Conservation (phyloP, 176 grass and related monocot species). For the Chloris gayana region DNA sequence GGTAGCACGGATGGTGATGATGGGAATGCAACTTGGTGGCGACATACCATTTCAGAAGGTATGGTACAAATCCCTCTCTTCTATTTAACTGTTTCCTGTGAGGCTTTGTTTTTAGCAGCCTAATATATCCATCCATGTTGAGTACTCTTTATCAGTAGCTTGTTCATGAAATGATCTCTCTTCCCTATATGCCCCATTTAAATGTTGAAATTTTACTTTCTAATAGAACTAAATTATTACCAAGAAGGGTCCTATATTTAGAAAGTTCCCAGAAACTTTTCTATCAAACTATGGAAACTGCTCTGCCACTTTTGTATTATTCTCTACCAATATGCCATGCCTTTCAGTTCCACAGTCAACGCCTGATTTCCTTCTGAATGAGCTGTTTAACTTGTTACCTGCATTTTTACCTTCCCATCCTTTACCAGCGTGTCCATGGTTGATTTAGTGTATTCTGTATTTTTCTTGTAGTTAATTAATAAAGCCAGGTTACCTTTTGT, state of each 20-base stretch:
- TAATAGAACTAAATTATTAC: not conserved
- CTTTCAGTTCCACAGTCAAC: not conserved
- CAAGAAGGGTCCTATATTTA: not conserved
- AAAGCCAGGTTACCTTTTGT: constrained; percentile 1
- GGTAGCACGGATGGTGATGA: constrained; percentile 96
- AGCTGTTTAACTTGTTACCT: not conserved
- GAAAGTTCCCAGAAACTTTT: constrained; percentile 9
- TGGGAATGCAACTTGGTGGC: constrained; percentile 84
- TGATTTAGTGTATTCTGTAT: not conserved
- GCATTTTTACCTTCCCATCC: not conserved
- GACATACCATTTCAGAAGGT: constrained; percentile 91
- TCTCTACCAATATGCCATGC: not conserved
- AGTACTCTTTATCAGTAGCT: constrained; percentile 1
- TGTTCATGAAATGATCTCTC: not conserved
- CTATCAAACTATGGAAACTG: constrained; percentile 1
- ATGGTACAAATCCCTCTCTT: constrained; percentile 26
- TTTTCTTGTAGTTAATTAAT: constrained; percentile 21
- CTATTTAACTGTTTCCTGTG: not conserved
- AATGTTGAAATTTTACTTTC: not conserved
- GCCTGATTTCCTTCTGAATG: constrained; percentile 25
- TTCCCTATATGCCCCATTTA: not conserved
- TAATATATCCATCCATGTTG: not conserved
- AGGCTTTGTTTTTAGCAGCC: not conserved
- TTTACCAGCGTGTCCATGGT: not conserved
- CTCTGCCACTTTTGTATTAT: constrained; percentile 12